Evolutionary conservation across 768 basidiomycete species (phyloP), one percentile per base, ranked within the genome.

Genomic region (Lyophyllum decastes): DNA sequence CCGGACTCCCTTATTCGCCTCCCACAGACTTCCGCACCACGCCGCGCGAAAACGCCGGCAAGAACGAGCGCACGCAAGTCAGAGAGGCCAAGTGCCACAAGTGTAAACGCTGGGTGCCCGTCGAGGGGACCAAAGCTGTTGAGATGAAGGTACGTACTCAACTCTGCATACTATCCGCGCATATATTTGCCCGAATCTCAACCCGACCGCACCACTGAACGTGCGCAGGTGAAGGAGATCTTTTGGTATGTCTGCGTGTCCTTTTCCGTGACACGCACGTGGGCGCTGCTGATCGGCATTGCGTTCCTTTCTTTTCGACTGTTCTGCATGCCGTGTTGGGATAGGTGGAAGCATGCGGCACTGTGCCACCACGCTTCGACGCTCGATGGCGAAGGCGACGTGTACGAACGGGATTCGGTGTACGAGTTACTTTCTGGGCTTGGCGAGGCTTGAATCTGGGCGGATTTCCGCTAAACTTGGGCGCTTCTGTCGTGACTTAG

Each of bases 271-370:
- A n/a, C n/a, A n/a, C n/a, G n/a, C n/a, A n/a, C n/a, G n/a, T n/a
- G n/a, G n/a, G n/a, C 40, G 5, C 40, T 19, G 16, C 17, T 41
- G 16, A n/a, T 19, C 16, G 9, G 40, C 4, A 10, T 16, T 19
- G 35, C 14, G 14, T n/a, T n/a, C n/a, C n/a, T n/a, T n/a, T n/a
- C n/a, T n/a, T n/a, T n/a, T n/a, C n/a, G n/a, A n/a, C n/a, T n/a
- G n/a, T n/a, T n/a, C n/a, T n/a, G n/a, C n/a, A n/a, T n/a, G n/a
- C n/a, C n/a, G n/a, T n/a, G n/a, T n/a, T n/a, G n/a, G 11, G 41
- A 41, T 24, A 88, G 87, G 89, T 91, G 88, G 88, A 91, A 94
- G 70, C 92, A 94, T 65, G 92, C 91, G 26, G 89, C 89, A 1
- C 63, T 80, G 17, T 94, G 92, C 63, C 92, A 94, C 65, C 81